Percentiles rank a stretch among this genome's conserved stretches.
Conservation (phyloP, 352 stramenopile species). For the Peronospora belbahrii region DNA sequence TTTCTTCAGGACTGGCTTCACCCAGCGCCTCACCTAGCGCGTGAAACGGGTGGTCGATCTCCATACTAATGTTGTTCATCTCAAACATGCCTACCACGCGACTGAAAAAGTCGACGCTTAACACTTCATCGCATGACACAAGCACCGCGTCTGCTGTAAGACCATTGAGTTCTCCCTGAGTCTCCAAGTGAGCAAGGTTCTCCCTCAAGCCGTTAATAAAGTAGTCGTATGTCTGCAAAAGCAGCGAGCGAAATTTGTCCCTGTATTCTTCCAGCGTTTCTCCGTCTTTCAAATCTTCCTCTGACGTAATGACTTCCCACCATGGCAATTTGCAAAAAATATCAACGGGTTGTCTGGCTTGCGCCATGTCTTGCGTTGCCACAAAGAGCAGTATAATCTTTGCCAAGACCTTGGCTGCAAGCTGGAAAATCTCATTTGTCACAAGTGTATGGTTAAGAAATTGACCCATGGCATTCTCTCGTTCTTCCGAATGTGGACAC, state of each 20-base stretch:
- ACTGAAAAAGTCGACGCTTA: constrained; percentile 82
- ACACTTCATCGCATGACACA: constrained; percentile 36
- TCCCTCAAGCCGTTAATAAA: constrained; percentile 48
- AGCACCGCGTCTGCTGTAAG: constrained; percentile 47
- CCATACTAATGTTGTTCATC: constrained; percentile 95
- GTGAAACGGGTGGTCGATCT: constrained; percentile 82
- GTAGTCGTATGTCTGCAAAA: constrained; percentile 48
- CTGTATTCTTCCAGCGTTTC: constrained; percentile 66
- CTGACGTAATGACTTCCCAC: constrained; percentile 84
- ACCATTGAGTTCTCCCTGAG: constrained; percentile 48
- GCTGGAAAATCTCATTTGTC: constrained; percentile 92
- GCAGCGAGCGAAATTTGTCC: constrained; percentile 50
- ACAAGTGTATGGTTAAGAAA: constrained; percentile 73
- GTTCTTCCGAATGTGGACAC: constrained; percentile 40
- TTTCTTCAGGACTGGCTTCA: constrained; percentile 47
- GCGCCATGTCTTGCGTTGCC: constrained; percentile 40
- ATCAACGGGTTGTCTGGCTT: constrained; percentile 55
- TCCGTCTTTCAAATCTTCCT: constrained; percentile 48
- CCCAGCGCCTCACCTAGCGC: constrained; percentile 53
- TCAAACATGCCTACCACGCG: constrained; percentile 92
- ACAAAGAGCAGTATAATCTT: constrained; percentile 60
- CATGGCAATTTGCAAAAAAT: constrained; percentile 88
- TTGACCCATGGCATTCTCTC: constrained; percentile 57
- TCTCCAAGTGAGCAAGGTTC: constrained; percentile 38
- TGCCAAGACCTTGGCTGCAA: constrained; percentile 84